Evolutionary conservation across 225 moss, liverwort and hornwort genomes (phyloP).

Genomic region (Takakia lepidozioides): DNA sequence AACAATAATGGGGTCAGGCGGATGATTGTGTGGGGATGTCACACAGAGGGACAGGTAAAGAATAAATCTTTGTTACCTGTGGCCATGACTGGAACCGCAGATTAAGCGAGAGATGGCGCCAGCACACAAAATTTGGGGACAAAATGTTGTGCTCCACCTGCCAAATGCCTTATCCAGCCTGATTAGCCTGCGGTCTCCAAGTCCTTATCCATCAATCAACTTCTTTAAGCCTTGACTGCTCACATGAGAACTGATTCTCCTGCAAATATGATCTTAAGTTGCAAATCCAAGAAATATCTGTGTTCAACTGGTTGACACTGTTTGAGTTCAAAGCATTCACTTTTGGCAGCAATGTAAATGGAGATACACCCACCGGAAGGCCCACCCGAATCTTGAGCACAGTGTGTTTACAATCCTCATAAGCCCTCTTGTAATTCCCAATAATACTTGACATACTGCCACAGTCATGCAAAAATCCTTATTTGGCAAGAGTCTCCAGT

Average conservation of each 20-base stretch:
- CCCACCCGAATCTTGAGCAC: slow-evolving; percentile 69
- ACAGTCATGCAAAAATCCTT: slow-evolving; percentile 2
- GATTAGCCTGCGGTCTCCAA: slow-evolving; percentile 4
- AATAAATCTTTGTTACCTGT: slow-evolving; percentile 42
- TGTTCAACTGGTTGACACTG: no score
- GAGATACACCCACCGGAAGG: slow-evolving; percentile 47
- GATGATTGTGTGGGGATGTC: neutral
- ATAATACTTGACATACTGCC: slow-evolving; percentile 62
- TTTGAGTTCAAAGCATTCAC: no score
- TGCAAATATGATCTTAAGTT: no score
- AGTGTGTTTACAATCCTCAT: slow-evolving; percentile 43
- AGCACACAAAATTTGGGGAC: slow-evolving; percentile 75
- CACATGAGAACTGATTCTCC: no score
- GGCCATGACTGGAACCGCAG: slow-evolving; percentile 31
- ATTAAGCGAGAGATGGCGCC: slow-evolving; percentile 70
- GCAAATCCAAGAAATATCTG: no score
- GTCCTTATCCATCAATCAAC: no score
- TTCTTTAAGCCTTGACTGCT: no score
- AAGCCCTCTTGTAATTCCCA: slow-evolving; percentile 60
- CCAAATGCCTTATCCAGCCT: slow-evolving; percentile 1
- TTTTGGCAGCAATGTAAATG: no score
- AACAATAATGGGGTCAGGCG: neutral
- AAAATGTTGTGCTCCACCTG: slow-evolving; percentile 66
- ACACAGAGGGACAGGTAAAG: neutral
- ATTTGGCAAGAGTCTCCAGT: no score